These are phyloP conservation scores for Lentithecium fluviatile DNA, from an alignment of 495 filamentous ascomycete species.

Conservation along the genomic window DNA sequence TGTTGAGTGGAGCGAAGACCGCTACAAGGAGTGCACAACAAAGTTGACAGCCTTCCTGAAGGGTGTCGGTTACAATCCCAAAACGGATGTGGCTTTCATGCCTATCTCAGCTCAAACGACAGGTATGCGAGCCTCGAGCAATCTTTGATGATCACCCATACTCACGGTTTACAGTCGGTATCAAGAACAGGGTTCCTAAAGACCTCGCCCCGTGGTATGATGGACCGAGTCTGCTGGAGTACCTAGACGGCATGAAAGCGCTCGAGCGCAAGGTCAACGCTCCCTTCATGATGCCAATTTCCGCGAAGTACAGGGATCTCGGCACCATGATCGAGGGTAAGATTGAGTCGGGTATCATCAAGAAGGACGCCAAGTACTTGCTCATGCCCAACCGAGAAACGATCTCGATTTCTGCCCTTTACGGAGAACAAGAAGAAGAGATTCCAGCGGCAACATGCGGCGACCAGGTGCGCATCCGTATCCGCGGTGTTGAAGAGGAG, in stretches of 20 bases:
- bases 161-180: slow-evolving; percentile 53
- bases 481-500: slow-evolving; percentile 95
- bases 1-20: slow-evolving; percentile 89
- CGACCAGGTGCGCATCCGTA: slow-evolving; percentile 89
- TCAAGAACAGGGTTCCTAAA: slow-evolving; percentile 83
- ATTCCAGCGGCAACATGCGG: slow-evolving; percentile 75
- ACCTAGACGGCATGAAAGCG: slow-evolving; percentile 83
- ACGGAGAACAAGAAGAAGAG: slow-evolving; percentile 96
- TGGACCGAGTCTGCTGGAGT: slow-evolving; percentile 92
- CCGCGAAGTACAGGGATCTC: slow-evolving; percentile 85
- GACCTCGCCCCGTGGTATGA: slow-evolving; percentile 79
- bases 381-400: slow-evolving; percentile 94
- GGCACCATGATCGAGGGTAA: slow-evolving; percentile 97
- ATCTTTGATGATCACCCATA: no score
- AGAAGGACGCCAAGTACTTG: slow-evolving; percentile 75
- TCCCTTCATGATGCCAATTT: slow-evolving; percentile 98
- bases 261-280: slow-evolving; percentile 95
- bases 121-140: no score
- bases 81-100: slow-evolving; percentile 91
- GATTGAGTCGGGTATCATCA: slow-evolving; percentile 88
- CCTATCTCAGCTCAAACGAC: slow-evolving; percentile 85
- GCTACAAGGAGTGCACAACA: slow-evolving; percentile 86
- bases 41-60: slow-evolving; percentile 88
- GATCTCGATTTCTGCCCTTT: slow-evolving; percentile 76
- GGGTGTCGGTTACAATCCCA: slow-evolving; percentile 86